A percentile compares a stretch with the other conserved stretches of the same genome.
Conservation (phyloP, 495 filamentous ascomycete species). For the Penicillium herquei region DNA sequence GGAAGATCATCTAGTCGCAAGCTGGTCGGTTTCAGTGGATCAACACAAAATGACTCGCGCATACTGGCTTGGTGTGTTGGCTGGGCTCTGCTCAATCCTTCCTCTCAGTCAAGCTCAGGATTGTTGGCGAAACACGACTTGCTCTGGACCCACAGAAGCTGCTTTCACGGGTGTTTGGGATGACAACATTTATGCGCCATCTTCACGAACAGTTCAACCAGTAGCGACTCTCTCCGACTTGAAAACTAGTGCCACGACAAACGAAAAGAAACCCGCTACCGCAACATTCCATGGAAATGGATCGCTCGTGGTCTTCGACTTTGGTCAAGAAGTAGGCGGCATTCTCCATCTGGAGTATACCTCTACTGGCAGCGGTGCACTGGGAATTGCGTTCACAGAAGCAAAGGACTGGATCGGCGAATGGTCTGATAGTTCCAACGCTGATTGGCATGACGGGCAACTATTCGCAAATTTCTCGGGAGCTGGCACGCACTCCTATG, state of each 20-base stretch:
- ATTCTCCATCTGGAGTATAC: conserved; percentile 51
- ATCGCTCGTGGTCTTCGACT: conserved; percentile 53
- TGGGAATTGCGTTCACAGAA: conserved; percentile 63
- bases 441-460: conserved; percentile 52
- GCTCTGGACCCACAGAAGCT: conserved; percentile 47
- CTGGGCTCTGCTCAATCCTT: conserved; percentile 18
- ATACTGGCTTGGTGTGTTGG: conserved; percentile 13
- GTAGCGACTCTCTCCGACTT: conserved; percentile 41
- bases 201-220: conserved; percentile 52
- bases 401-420: conserved; percentile 62
- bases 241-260: conserved; percentile 28
- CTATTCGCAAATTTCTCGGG: conserved; percentile 51
- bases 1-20: background rate
- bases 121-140: conserved; percentile 59
- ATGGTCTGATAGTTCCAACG: conserved; percentile 58
- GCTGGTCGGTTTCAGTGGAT: background rate
- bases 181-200: conserved; percentile 57
- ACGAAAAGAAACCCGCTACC: conserved; percentile 27
- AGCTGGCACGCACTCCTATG: conserved; percentile 42
- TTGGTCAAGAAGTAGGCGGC: conserved; percentile 58
- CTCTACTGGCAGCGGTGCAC: conserved; percentile 40
- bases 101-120: conserved; percentile 23
- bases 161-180: conserved; percentile 64
- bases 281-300: conserved; percentile 42
- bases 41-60: conserved; percentile 14